Conservation (phyloP, 106 monocot genomes). For the Dioscorea alata region DNA sequence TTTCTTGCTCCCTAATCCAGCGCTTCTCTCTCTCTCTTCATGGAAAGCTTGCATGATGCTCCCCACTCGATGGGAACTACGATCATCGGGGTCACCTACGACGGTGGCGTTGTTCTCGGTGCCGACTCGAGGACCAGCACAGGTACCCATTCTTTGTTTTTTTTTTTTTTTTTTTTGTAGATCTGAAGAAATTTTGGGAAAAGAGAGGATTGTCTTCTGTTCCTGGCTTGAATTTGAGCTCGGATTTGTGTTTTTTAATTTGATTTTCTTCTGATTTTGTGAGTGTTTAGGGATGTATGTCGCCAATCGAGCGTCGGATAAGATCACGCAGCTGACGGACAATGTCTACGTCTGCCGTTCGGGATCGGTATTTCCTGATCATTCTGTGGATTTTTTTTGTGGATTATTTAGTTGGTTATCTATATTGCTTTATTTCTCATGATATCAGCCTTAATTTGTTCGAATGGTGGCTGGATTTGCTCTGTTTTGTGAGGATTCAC, state of each 20-base stretch:
- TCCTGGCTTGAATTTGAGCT: not conserved
- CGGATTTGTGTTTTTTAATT: no score
- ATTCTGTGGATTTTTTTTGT: no score
- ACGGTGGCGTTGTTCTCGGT: conserved; percentile 36
- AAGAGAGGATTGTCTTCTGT: not conserved
- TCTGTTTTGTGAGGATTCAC: no score
- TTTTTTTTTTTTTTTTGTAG: not conserved
- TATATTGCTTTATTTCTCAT: no score
- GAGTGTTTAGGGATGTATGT: conserved; percentile 32
- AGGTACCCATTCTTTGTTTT: conserved; percentile 13
- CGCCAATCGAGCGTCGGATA: conserved; percentile 44
- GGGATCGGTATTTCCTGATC: conserved; percentile 22
- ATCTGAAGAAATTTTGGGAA: not conserved
- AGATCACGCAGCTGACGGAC: conserved; percentile 34
- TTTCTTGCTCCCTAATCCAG: no score
- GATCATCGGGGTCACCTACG: conserved; percentile 34
- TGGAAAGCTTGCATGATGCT: not conserved
- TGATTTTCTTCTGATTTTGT: not conserved
- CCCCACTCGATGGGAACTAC: conserved; percentile 39
- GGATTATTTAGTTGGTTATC: no score
- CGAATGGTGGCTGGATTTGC: no score
- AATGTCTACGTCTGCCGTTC: conserved; percentile 41
- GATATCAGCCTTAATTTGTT: no score
- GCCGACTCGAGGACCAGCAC: conserved; percentile 49
- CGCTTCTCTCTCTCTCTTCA: no score